phyloP scores from a whole-genome alignment of 1,139 yeast species.

The Suhomyces maxii region DNA sequence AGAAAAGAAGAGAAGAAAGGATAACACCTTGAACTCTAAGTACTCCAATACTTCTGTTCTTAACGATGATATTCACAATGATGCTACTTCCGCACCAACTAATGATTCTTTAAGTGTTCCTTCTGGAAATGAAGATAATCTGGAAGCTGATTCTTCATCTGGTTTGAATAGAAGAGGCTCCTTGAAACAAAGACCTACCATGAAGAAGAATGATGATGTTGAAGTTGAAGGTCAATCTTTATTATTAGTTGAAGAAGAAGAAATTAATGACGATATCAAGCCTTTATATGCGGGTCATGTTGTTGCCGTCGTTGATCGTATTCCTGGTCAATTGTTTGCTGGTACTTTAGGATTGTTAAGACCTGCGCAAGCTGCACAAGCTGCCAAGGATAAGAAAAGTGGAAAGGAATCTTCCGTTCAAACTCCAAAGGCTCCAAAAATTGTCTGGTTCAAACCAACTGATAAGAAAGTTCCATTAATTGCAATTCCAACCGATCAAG shows the following conservation, averaged over 20 bases:
- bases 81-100: conserved; percentile 56
- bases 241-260: conserved; percentile 90
- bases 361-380: conserved; percentile 94
- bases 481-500: conserved; percentile 98
- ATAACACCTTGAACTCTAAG: conserved; percentile 41
- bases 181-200: conserved; percentile 93
- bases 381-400: conserved; percentile 65
- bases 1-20: conserved; percentile 93
- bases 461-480: conserved; percentile 96
- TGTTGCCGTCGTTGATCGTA: conserved; percentile 95
- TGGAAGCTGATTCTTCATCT: conserved; percentile 19
- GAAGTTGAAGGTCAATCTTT: conserved; percentile 98
- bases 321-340: conserved; percentile 92
- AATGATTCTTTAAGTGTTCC: conserved; percentile 10
- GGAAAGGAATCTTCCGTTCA: conserved; percentile 51
- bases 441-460: conserved; percentile 98
- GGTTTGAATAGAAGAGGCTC: conserved; percentile 83
- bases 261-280: conserved; percentile 86
- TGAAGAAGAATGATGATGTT: conserved; percentile 96
- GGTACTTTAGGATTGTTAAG: conserved; percentile 92
- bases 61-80: conserved; percentile 67
- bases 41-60: conserved; percentile 38
- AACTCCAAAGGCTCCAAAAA: conserved; percentile 72
- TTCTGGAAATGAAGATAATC: conserved; percentile 20
- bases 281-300: conserved; percentile 98